phyloP scores from a whole-genome alignment of 2,329 filamentous ascomycete genomes.

The Xylaria sp. region DNA sequence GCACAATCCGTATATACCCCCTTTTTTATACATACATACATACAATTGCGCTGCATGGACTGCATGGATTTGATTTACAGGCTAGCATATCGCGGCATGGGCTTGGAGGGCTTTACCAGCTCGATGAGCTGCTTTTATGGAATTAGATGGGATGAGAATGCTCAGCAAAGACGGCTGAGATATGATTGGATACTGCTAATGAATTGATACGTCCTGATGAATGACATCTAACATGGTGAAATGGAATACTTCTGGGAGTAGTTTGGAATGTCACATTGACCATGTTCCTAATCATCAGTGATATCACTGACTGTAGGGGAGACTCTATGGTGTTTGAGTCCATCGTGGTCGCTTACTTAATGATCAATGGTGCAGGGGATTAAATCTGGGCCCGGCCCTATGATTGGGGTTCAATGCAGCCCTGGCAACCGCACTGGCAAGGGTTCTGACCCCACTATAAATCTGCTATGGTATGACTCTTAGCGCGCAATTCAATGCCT shows the following conservation, averaged over 20 bases:
- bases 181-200: background rate
- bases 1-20: slow-evolving; percentile 6
- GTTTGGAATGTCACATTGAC: too few relatives aligned
- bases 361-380: background rate
- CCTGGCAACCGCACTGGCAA: background rate
- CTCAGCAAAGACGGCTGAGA: too few relatives aligned
- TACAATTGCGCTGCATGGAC: background rate
- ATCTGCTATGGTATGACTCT: background rate
- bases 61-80: background rate
- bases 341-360: too few relatives aligned
- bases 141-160: background rate
- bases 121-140: background rate
- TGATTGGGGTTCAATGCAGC: background rate
- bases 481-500: slow-evolving; percentile 1
- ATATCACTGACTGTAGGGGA: too few relatives aligned
- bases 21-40: background rate
- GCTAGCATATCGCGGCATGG: background rate
- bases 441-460: slow-evolving; percentile 10
- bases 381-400: slow-evolving; percentile 21
- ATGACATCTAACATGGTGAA: background rate
- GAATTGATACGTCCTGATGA: too few relatives aligned
- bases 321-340: too few relatives aligned
- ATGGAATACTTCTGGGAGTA: too few relatives aligned
- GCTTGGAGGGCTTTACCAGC: background rate
- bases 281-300: too few relatives aligned